Evolutionary conservation across 176 grass and related monocot species (phyloP).

Genomic region (Cenchrus americanus): DNA sequence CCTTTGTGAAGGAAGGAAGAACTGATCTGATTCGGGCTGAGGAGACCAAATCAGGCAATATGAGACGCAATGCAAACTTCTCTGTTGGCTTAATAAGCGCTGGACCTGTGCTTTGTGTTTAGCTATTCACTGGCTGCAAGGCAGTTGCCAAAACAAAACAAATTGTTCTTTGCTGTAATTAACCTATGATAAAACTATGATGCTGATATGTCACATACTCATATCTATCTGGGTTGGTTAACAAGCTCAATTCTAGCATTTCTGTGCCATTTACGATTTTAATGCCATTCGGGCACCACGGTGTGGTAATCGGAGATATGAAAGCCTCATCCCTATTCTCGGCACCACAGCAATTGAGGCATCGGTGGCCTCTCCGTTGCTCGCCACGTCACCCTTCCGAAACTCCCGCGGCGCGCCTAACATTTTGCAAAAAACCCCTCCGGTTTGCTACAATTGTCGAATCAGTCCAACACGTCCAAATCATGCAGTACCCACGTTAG

Average conservation of each 20-base stretch:
- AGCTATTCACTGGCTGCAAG: constrained; percentile 10
- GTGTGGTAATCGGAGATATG: background rate
- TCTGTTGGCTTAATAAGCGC: constrained; percentile 34
- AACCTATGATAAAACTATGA: constrained; percentile 1
- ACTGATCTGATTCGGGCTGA: constrained; percentile 42
- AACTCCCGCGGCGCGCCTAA: no score
- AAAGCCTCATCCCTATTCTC: no score
- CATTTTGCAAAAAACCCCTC: no score
- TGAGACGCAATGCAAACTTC: constrained; percentile 4
- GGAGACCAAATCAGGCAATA: background rate
- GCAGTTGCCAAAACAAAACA: background rate
- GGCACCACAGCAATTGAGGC: no score
- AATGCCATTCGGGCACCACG: background rate
- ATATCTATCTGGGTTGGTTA: background rate
- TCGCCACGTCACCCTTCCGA: no score
- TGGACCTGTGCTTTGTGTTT: constrained; percentile 16
- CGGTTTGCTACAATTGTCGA: no score
- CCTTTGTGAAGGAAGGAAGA: constrained; percentile 85
- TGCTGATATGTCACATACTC: background rate
- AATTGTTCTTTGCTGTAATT: constrained; percentile 31
- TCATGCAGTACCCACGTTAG: no score
- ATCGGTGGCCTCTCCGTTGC: no score
- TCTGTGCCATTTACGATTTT: background rate
- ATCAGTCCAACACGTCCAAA: no score
- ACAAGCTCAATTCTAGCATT: background rate